Evolutionary conservation across 192 early-diverging fungal genomes (phyloP), one percentile per base, ranked within the genome.

Genomic region (Backusella morwellensis): DNA sequence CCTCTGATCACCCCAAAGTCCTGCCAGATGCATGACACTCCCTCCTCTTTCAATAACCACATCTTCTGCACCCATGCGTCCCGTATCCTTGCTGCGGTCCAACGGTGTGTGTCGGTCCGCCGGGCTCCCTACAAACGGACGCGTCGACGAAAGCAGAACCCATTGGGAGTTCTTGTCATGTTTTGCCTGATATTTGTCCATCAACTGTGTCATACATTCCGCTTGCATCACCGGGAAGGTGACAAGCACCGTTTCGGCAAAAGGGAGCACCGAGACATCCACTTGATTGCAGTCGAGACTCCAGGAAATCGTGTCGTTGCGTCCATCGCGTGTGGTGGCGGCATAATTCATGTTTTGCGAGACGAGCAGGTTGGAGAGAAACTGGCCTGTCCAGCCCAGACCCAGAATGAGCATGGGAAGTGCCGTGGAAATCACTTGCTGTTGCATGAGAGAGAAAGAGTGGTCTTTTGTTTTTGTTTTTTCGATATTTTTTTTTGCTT

Each of bases 181-280:
- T 1, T 23, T 9, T 14, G 15, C 7, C 9, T 77, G 38, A 77
- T 92, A 92, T 12, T 78, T 63, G 6, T 59, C 68, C 6, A 82
- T 74, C 15, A 92, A 67, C 1, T 68, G 54, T 6, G 21, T 47
- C 41, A 84, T 68, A 3, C 75, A 76, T 26, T 68, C 74, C 14
- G 79, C 69, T 6, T 82, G 74, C 21, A 77, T 77, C 9, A 92
- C 50, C 0, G 91, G 89, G 77, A 92, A 92, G 0, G 91, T 91
- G 6, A 92, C 74, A 0, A 92, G 68, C 26, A 92, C 78, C 0
- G 86, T 88, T 32, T 76, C 44, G 1, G 88, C 86, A 19, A 34
- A 42, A 0, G 91, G 91, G 6, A 92, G 80, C 1, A 29, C 42
- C 4, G 78, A 56, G 0, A 83, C 72, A 68, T 91, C 84, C 29